These are phyloP conservation scores for Candida succiphila DNA, from an alignment of 805 yeast species.

Conservation along the genomic window DNA sequence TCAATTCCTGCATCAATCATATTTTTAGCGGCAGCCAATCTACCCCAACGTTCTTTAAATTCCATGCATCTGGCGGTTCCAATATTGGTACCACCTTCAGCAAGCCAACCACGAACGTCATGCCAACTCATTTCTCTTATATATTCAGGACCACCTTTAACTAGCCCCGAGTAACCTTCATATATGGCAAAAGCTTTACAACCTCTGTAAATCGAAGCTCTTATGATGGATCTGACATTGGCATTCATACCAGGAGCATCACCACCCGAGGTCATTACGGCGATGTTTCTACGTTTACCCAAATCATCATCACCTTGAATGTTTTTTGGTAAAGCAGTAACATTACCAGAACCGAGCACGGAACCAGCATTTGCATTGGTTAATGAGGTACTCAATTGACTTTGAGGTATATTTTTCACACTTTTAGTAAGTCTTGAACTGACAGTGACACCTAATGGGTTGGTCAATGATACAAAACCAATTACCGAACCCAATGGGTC, in stretches of 20 bases:
- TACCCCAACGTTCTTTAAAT: conserved; percentile 78
- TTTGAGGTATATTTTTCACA: conserved; percentile 4
- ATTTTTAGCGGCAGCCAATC: conserved; percentile 75
- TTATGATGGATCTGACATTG: conserved; percentile 87
- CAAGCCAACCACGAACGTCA: conserved; percentile 89
- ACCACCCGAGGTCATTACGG: conserved; percentile 98
- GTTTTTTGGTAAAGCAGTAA: not conserved
- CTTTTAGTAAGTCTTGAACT: no score
- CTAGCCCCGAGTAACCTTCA: conserved; percentile 94
- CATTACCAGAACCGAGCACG: not conserved
- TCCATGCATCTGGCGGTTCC: conserved; percentile 93
- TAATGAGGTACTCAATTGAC: not conserved
- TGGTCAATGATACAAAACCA: conserved; percentile 62
- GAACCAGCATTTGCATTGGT: not conserved
- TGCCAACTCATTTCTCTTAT: conserved; percentile 82
- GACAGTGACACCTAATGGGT: conserved; percentile 34
- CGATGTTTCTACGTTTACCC: conserved; percentile 45
- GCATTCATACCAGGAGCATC: conserved; percentile 99
- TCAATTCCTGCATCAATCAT: conserved; percentile 85
- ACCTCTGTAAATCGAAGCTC: conserved; percentile 78
- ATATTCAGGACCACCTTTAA: conserved; percentile 66
- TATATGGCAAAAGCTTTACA: conserved; percentile 88
- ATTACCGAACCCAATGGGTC: conserved; percentile 81
- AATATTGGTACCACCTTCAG: conserved; percentile 89
- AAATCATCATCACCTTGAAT: not conserved